Evolutionary conservation across 495 filamentous ascomycete species (phyloP).

Genomic region (Penicillium flavigenum): DNA sequence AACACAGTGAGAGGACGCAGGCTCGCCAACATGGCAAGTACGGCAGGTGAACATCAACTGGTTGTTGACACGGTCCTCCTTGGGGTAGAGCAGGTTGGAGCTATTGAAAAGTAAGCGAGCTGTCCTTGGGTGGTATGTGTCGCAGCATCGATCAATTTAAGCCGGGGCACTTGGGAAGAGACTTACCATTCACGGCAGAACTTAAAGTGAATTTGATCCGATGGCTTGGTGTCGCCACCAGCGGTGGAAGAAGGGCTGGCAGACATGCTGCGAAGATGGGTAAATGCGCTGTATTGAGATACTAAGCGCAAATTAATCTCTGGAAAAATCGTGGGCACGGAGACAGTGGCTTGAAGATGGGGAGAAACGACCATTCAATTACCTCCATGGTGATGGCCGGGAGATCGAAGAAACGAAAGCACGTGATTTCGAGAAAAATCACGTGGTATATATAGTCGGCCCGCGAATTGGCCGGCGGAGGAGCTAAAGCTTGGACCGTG

Average conservation of each 20-base stretch:
- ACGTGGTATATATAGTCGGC: neutral
- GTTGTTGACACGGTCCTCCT: slow-evolving; percentile 73
- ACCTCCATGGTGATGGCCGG: neutral
- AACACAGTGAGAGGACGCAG: slow-evolving; percentile 80
- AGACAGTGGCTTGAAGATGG: neutral
- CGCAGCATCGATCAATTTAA: neutral
- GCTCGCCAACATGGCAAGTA: slow-evolving; percentile 85
- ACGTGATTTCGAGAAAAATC: neutral
- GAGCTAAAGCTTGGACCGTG: slow-evolving; percentile 12
- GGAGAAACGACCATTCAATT: neutral
- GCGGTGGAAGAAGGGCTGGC: slow-evolving; percentile 60
- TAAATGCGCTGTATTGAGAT: neutral
- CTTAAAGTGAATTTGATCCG: slow-evolving; percentile 85
- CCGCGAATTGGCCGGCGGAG: neutral
- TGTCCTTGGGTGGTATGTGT: neutral
- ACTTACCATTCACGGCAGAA: slow-evolving; percentile 93
- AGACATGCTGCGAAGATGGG: slow-evolving; percentile 44
- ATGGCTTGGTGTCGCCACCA: slow-evolving; percentile 54
- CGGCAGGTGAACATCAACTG: slow-evolving; percentile 77
- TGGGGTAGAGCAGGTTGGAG: slow-evolving; percentile 96
- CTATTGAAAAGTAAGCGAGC: slow-evolving; percentile 38
- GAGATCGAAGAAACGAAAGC: neutral
- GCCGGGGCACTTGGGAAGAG: neutral
- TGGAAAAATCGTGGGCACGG: neutral
- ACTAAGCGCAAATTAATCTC: neutral